Percentiles rank a stretch among this genome's conserved stretches.
phyloP scores from a whole-genome alignment of 129 eudicot genomes.

The Centella asiatica region DNA sequence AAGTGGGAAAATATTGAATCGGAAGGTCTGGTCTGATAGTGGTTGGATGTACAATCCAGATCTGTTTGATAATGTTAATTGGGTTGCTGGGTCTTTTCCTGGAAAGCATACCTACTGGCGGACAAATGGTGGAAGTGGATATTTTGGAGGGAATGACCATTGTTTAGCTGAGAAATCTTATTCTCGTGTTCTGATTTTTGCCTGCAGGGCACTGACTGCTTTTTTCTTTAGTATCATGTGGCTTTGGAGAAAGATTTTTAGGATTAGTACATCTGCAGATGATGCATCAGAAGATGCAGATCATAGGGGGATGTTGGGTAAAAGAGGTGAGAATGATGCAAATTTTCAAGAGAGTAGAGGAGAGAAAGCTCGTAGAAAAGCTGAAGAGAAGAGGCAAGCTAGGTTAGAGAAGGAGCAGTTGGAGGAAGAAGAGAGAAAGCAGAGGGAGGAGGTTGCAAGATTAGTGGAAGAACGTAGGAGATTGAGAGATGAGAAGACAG shows the following conservation, averaged over 20 bases:
- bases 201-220: constrained; percentile 43
- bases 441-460: constrained; percentile 87
- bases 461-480: constrained; percentile 88
- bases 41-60: constrained; percentile 70
- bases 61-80: constrained; percentile 67
- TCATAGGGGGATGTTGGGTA: constrained; percentile 32
- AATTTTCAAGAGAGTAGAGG: constrained; percentile 69
- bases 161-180: constrained; percentile 64
- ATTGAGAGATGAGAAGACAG: constrained; percentile 65
- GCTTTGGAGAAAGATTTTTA: constrained; percentile 62
- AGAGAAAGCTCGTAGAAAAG: constrained; percentile 88
- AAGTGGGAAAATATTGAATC: constrained; percentile 74
- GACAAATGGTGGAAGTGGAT: constrained; percentile 32
- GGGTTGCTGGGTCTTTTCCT: constrained; percentile 53
- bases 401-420: constrained; percentile 70
- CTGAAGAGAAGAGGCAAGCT: constrained; percentile 94
- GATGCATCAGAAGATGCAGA: constrained; percentile 54
- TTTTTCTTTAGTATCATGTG: constrained; percentile 49
- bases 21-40: constrained; percentile 69
- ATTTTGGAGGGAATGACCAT: constrained; percentile 42
- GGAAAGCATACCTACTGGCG: constrained; percentile 39
- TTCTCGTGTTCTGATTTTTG: constrained; percentile 39
- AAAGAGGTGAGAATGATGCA: constrained; percentile 50
- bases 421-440: constrained; percentile 96
- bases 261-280: constrained; percentile 53